Percentiles rank a stretch among this genome's conserved stretches.
These are phyloP conservation scores for Auricularia sp. DNA, from an alignment of 768 basidiomycete genomes.

Conservation along the genomic window DNA sequence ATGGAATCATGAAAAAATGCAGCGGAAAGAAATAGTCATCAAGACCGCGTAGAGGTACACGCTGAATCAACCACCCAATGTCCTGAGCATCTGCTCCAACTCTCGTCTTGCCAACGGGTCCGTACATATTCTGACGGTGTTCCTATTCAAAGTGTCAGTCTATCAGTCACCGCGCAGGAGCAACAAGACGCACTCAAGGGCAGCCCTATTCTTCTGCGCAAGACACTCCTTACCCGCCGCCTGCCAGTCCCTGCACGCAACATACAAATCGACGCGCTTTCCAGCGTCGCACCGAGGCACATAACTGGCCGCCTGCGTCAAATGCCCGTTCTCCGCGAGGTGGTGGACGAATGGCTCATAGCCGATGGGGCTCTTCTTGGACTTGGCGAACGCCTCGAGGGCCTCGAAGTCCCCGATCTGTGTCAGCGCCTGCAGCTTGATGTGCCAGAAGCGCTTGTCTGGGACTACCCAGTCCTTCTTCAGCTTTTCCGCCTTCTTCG, in stretches of 20 bases:
- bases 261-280: slow-evolving; percentile 76
- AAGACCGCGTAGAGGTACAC: background rate
- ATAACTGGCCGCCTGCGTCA: slow-evolving; percentile 65
- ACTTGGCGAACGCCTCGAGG: slow-evolving; percentile 76
- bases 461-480: slow-evolving; percentile 87
- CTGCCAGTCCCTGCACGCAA: slow-evolving; percentile 84
- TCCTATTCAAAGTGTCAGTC: slow-evolving; percentile 29
- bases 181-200: slow-evolving; percentile 59
- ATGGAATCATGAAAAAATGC: no score
- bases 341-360: slow-evolving; percentile 85
- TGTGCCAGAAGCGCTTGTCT: slow-evolving; percentile 93
- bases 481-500: slow-evolving; percentile 82
- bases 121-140: slow-evolving; percentile 63
- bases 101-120: slow-evolving; percentile 75
- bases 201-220: slow-evolving; percentile 74
- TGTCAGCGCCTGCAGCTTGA: slow-evolving; percentile 78
- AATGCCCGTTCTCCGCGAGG: slow-evolving; percentile 61
- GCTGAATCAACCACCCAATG: background rate
- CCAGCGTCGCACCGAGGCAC: slow-evolving; percentile 78
- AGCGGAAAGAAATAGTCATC: background rate
- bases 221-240: slow-evolving; percentile 83
- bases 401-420: slow-evolving; percentile 75
- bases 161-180: slow-evolving; percentile 3
- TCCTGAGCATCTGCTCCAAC: slow-evolving; percentile 41
- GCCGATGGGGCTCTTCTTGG: slow-evolving; percentile 87